Percentiles rank a stretch among this genome's conserved stretches.
Conservation (phyloP, 345 rosid species). For the Orychophragmus violaceus region DNA sequence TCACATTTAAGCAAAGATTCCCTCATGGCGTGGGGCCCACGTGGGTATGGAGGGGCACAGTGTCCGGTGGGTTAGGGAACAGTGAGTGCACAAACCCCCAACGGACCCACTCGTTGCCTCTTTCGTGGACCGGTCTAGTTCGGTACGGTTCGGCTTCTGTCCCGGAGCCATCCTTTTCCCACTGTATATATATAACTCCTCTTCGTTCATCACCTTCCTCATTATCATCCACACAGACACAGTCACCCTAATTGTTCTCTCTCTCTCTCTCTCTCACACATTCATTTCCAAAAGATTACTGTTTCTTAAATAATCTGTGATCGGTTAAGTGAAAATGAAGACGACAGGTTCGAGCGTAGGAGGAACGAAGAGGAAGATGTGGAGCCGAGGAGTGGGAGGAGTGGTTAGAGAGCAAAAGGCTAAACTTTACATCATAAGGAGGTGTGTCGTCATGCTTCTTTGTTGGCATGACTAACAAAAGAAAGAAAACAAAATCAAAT, state of each 20-base stretch:
- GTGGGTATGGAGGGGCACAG: constrained; percentile 32
- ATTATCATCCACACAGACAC: constrained; percentile 13
- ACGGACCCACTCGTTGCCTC: constrained; percentile 61
- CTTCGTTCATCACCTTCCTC: constrained; percentile 18
- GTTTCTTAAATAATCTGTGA: neutral
- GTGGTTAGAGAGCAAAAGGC: constrained; percentile 80
- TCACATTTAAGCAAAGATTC: constrained; percentile 27
- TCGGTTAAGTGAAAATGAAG: constrained; percentile 39
- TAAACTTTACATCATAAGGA: constrained; percentile 68
- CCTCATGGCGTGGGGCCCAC: constrained; percentile 22
- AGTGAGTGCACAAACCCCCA: constrained; percentile 53
- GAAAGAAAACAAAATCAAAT: neutral
- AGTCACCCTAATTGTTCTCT: neutral
- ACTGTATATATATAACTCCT: constrained; percentile 34
- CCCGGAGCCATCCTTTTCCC: constrained; percentile 30
- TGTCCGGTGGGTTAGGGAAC: constrained; percentile 60
- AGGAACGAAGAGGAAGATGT: constrained; percentile 59
- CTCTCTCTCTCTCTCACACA: neutral
- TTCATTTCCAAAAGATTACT: neutral
- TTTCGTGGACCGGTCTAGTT: constrained; percentile 47
- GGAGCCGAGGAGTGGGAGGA: constrained; percentile 64
- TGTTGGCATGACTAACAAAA: constrained; percentile 63
- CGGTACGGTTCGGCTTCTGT: constrained; percentile 25
- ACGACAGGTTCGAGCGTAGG: constrained; percentile 44
- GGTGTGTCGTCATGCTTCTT: constrained; percentile 83